These are phyloP conservation scores for Trypanosoma melophagium DNA, from an alignment of 208 protist species.

Conservation along the genomic window DNA sequence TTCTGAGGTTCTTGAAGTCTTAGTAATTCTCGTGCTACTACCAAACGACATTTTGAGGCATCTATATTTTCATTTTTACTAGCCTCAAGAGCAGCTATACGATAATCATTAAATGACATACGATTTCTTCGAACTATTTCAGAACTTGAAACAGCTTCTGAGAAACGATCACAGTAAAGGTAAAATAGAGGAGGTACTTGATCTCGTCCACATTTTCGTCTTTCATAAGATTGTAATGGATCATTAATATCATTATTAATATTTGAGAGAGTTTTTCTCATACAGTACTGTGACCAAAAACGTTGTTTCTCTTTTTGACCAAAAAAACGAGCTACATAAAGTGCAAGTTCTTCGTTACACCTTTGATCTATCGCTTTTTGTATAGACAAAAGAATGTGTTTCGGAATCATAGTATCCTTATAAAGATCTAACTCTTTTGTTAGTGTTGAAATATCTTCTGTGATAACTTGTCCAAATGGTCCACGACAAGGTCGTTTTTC, in stretches of 20 bases:
- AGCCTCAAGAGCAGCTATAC: slow-evolving; percentile 34
- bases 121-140: slow-evolving; percentile 49
- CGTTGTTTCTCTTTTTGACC: slow-evolving; percentile 65
- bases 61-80: slow-evolving; percentile 36
- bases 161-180: slow-evolving; percentile 42
- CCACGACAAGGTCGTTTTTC: slow-evolving; percentile 59
- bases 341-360: slow-evolving; percentile 23
- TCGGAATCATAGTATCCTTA: slow-evolving; percentile 70
- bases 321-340: slow-evolving; percentile 52
- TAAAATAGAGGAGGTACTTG: slow-evolving; percentile 35
- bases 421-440: slow-evolving; percentile 75
- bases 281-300: slow-evolving; percentile 43
- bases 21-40: slow-evolving; percentile 59
- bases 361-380: slow-evolving; percentile 14
- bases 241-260: background rate
- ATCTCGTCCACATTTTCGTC: slow-evolving; percentile 5
- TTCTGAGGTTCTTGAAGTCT: slow-evolving; percentile 45
- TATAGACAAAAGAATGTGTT: slow-evolving; percentile 20
- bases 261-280: background rate
- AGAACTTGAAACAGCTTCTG: slow-evolving; percentile 36
- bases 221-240: background rate
- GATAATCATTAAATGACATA: slow-evolving; percentile 48
- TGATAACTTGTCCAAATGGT: slow-evolving; percentile 76
- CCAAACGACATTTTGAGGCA: slow-evolving; percentile 40
- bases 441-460: slow-evolving; percentile 43